Percentiles rank a stretch among this genome's conserved stretches.
Conservation (phyloP, 495 filamentous ascomycete genomes). For the Evernia prunastri region DNA sequence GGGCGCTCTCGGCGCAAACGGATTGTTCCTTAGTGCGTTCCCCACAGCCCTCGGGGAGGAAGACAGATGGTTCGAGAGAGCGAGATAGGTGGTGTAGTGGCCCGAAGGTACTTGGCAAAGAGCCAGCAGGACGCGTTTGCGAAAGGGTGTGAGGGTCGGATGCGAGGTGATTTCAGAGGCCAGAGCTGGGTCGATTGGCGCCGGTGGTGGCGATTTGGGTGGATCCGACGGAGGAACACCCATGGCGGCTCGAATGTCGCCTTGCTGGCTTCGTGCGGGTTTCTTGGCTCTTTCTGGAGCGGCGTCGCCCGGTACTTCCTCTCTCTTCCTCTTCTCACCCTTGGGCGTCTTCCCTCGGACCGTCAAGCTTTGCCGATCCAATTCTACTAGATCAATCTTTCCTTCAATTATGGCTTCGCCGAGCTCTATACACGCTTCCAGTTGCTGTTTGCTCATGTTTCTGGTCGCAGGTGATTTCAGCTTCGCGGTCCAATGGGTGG, state of each 20-base stretch:
- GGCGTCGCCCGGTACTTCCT: not conserved
- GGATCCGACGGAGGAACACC: conserved; percentile 2
- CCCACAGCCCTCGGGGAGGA: conserved; percentile 68
- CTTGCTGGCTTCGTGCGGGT: conserved; percentile 9
- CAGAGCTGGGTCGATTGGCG: conserved; percentile 17
- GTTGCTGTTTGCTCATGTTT: conserved; percentile 30
- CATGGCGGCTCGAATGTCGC: conserved; percentile 12
- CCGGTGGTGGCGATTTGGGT: conserved; percentile 2
- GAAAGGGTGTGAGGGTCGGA: conserved; percentile 37
- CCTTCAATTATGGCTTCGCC: conserved; percentile 30
- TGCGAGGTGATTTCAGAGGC: conserved; percentile 23
- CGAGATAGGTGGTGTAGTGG: conserved; percentile 56
- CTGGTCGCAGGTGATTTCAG: conserved; percentile 22
- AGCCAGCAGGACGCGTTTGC: conserved; percentile 49
- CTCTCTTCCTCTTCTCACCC: conserved; percentile 14
- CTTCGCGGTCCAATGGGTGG: conserved; percentile 16
- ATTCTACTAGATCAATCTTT: conserved; percentile 23
- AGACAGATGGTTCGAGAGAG: conserved; percentile 51
- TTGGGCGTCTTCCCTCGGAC: conserved; percentile 29
- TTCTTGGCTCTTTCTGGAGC: conserved; percentile 2
- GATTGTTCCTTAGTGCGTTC: conserved; percentile 59
- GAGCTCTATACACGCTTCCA: conserved; percentile 27
- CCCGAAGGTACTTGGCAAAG: conserved; percentile 63
- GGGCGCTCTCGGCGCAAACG: conserved; percentile 50
- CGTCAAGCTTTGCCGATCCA: conserved; percentile 29